phyloP scores from a whole-genome alignment of 192 early-diverging fungal species.

The Funneliformis mosseae region DNA sequence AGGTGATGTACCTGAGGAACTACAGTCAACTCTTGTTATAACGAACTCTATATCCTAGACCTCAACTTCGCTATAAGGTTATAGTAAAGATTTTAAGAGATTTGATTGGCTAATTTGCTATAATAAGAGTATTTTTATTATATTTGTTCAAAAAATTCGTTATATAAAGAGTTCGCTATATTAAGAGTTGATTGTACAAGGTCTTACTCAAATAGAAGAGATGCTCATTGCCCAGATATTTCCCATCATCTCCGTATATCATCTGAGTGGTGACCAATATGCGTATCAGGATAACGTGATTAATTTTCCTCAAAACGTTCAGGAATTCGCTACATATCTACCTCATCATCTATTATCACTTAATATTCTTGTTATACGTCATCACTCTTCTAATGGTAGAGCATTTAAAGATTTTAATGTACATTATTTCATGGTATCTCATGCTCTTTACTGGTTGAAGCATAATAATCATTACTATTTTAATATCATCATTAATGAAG shows the following conservation, averaged over 20 bases:
- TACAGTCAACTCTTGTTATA: no score
- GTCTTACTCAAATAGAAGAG: no score
- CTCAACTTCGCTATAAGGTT: no score
- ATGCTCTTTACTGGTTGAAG: conserved; percentile 2
- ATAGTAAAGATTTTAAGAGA: no score
- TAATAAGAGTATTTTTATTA: no score
- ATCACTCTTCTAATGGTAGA: background rate
- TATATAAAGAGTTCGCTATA: background rate
- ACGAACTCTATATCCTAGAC: no score
- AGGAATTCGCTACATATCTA: background rate
- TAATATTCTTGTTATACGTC: background rate
- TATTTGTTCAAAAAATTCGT: no score
- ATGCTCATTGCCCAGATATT: conserved; percentile 9
- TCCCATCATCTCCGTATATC: background rate
- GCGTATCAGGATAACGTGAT: conserved; percentile 4
- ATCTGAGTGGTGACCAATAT: background rate
- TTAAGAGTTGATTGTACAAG: no score
- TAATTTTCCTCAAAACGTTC: conserved; percentile 13
- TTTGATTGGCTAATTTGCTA: no score
- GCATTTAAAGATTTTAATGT: background rate
- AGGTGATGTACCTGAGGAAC: no score
- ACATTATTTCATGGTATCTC: background rate
- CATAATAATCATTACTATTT: conserved; percentile 15
- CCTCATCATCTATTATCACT: conserved; percentile 1
- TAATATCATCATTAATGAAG: conserved; percentile 8